Base-by-base conservation (phyloP, 495 filamentous ascomycete genomes). In the Cairneyella variabilis region DNA sequence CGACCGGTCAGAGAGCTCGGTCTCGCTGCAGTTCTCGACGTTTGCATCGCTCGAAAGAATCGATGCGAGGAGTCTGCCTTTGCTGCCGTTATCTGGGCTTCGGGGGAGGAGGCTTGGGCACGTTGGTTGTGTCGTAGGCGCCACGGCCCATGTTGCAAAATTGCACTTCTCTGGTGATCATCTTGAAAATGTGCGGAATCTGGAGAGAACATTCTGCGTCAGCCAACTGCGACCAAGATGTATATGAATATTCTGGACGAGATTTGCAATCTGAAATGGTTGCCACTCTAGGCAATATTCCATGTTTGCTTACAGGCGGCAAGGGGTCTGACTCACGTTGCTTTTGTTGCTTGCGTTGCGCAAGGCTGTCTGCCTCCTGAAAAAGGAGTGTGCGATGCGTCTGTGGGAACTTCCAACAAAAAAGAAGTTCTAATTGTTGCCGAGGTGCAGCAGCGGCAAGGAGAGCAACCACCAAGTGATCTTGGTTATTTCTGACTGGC, bases 121-220 rank as follows among this genome's bases (percentile, higher is more conserved):
- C 71, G 37, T 75, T 76, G 25, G 77, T 80, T 50, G 76, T 78
- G 62, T 80, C 77, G 55, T 80, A 80, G 41, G 76, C 76, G n/a
- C 77, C 77, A 20, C 77, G 69, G 59, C 76, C 77, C 68, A 78
- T 76, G 68, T 80, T 78, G 64, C 64, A 56, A 30, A 58, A 60
- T 65, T 66, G 66, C 26, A 68, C 69, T 51, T 68, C 70, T 69
- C 70, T 69, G 58, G 65, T 66, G 58, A 72, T 69, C 76, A 80
- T 80, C 20, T 54, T 63, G 53, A 22, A 36, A 18, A 22, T 48
- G 46, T 51, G 46, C 22, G 42, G n/a, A 53, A 32, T 45, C 56
- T 59, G 28, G 6, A 21, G 45, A 28, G 42, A 27, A 21, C 20
- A 56, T 25, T 23, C 23, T 45, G 5, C n/a, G n/a, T n/a, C n/a